Evolutionary conservation across 2,329 filamentous ascomycete species (phyloP), one percentile per base, ranked within the genome.

Genomic region (Sarocladiaceae sp.): DNA sequence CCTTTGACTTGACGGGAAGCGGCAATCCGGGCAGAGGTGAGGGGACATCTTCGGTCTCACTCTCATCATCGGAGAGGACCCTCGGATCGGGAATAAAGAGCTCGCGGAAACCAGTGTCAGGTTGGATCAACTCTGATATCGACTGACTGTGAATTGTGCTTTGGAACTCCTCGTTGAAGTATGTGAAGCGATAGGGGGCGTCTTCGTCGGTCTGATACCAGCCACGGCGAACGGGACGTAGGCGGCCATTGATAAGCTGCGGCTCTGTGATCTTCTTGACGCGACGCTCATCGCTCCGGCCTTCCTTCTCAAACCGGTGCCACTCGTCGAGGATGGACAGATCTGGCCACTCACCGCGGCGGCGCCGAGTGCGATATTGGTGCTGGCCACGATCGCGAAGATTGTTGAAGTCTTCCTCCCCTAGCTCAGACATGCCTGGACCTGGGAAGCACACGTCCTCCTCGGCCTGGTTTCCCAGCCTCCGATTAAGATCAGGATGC

Each of bases 111-210:
- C 82, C 88, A 55, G 86, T 81, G 5, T 90, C 94, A 1, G 89
- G 86, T 59, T 96, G 91, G 8, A 95, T 80, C 18, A 99, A 79
- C 66, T 97, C 94, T 2, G 91, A 96, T 53, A 99, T 96, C 1
- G 88, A 94, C 68, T 96, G 90, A 55, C 91, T 94, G 68, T 99
- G 94, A 56, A 99, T 95, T 0, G 94, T 99, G 67, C 89, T 95
- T 62, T 90, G 87, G 52, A 97, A 90, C 57, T 96, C 90, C 65
- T 97, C 94, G 67, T 97, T 97, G 77, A 99, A 99, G 68, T 99
- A 99, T 0, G 94, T 97, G 67, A 97, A 99, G 23, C 94, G 83
- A 66, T 95, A 97, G 0, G 94, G 94, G 0, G 87, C 84, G 58
- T 97, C 93, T 55, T 96, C 92, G 57, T 94, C 89, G 51, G 89